Percentiles rank a stretch among this genome's conserved stretches.
These are phyloP conservation scores for Annulohypoxylon truncatum DNA, from an alignment of 2,329 filamentous ascomycete genomes.

Conservation along the genomic window DNA sequence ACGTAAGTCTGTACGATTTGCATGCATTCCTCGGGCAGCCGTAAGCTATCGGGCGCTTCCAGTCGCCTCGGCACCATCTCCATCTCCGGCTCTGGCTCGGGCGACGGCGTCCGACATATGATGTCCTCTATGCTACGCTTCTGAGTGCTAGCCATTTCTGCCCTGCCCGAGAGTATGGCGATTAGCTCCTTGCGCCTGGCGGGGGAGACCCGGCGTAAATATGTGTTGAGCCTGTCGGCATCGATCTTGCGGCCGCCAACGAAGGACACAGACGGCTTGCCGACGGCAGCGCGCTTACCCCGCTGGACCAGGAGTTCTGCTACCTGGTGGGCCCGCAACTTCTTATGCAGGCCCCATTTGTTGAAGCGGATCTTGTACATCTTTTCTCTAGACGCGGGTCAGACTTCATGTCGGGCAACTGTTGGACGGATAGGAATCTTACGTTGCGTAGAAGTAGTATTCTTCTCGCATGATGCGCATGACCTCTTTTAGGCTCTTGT, in stretches of 20 bases:
- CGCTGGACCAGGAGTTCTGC: constrained; percentile 38
- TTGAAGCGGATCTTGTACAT: constrained; percentile 45
- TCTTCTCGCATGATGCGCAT: constrained; percentile 42
- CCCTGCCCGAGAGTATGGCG: constrained; percentile 14
- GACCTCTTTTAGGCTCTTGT: constrained; percentile 43
- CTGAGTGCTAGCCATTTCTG: constrained; percentile 1
- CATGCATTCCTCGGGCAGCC: constrained; percentile 40
- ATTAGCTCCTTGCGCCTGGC: constrained; percentile 31
- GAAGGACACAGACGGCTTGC: constrained; percentile 33
- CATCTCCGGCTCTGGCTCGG: constrained; percentile 16
- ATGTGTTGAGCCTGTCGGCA: constrained; percentile 34
- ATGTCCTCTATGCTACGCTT: constrained; percentile 27
- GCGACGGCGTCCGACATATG: constrained; percentile 38
- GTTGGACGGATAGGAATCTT: constrained; percentile 8
- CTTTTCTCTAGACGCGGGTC: constrained; percentile 34
- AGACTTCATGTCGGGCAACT: constrained; percentile 10
- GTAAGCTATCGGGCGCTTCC: constrained; percentile 35
- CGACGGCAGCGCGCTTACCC: constrained; percentile 28
- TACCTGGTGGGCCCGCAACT: constrained; percentile 38
- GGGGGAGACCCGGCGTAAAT: constrained; percentile 35
- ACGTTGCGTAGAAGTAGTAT: constrained; percentile 43
- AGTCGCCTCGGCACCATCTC: constrained; percentile 19
- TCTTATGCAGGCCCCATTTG: constrained; percentile 44
- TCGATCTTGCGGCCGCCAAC: constrained; percentile 39
- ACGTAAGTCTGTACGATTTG: constrained; percentile 38